Base-by-base conservation (phyloP, 805 yeast species). In the Nakazawaea wickerhamii region DNA sequence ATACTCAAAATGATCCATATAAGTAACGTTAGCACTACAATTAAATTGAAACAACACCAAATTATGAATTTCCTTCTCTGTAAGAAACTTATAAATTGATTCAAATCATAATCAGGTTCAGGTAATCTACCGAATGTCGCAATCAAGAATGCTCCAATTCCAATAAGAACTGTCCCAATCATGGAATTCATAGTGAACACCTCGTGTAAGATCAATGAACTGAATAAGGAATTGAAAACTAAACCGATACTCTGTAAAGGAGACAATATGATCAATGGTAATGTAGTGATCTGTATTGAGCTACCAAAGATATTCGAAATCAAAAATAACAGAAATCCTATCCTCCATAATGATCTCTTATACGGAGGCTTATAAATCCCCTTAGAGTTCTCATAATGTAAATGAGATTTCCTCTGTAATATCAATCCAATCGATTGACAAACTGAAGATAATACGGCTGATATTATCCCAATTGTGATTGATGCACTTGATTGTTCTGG, bases 211-310 rank as follows among this genome's bases (percentile, higher is more conserved):
- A 88, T 60, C 9, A 85, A 44, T 15, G 83, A 58, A 33, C 93
- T 85, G 53, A 87, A 75, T 2, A 85, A 59, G 0, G 93, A 77
- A 60, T 89, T 89, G 68, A 89, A 88, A 2, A 88, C 89, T n/a
- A 89, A 68, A 0, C 96, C 95, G 19, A 82, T 77, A 20, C 95
- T 87, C 57, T 88, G 96, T 42, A 88, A 63, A 0, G 96, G 95
- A 19, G 89, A 80, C 45, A 88, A 60, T 2, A 89, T 72, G 34
- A 87, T 81, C 46, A 89, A 65, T 1, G 96, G 96, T 32, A 88
- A 65, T 2, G 95, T 83, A 1, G 93, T 77, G 30, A 89, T 78
- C 61, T 89, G 96, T 21, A 88, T 82, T 15, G 84, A 68, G 2
- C 93, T 82, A 2, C 96, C 96, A 31, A 87, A 64, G 1, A 89